phyloP scores from a whole-genome alignment of 192 early-diverging fungal species.

The Backusella tarrabulga region DNA sequence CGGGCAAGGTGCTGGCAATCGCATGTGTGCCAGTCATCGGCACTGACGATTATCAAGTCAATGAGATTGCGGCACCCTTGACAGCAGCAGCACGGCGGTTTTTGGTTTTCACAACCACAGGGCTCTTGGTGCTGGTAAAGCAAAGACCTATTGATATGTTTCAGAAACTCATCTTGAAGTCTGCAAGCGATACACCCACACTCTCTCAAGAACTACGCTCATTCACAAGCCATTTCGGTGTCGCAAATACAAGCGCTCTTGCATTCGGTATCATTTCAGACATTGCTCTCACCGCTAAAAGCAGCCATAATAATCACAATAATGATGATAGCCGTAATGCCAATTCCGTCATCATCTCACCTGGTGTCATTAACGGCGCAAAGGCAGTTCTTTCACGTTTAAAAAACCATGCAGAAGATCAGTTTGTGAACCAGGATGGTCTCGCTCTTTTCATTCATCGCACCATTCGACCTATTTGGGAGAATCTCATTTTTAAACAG shows the following conservation, averaged over 20 bases:
- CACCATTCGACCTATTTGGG: neutral
- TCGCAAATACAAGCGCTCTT: neutral
- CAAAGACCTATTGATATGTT: conserved; percentile 80
- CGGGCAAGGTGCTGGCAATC: conserved; percentile 86
- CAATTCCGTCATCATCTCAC: neutral
- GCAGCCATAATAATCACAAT: too few relatives aligned
- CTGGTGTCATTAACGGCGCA: neutral
- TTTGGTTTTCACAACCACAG: conserved; percentile 75
- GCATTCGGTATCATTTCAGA: neutral
- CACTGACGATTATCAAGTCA: conserved; percentile 35
- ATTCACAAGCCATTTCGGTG: neutral
- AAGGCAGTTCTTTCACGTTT: neutral
- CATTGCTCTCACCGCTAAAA: neutral
- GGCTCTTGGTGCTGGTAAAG: conserved; percentile 64
- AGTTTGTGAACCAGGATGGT: neutral
- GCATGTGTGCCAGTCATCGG: conserved; percentile 47
- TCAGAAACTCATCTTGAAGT: conserved; percentile 45
- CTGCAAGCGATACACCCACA: neutral
- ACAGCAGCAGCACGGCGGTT: conserved; percentile 58
- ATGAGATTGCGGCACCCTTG: conserved; percentile 67
- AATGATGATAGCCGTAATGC: too few relatives aligned
- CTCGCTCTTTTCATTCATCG: conserved; percentile 11
- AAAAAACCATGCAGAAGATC: neutral
- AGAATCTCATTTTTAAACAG: neutral
- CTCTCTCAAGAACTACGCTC: neutral